phyloP scores from a whole-genome alignment of 176 grass and related monocot species.

The Tillandsia fasciculata region DNA sequence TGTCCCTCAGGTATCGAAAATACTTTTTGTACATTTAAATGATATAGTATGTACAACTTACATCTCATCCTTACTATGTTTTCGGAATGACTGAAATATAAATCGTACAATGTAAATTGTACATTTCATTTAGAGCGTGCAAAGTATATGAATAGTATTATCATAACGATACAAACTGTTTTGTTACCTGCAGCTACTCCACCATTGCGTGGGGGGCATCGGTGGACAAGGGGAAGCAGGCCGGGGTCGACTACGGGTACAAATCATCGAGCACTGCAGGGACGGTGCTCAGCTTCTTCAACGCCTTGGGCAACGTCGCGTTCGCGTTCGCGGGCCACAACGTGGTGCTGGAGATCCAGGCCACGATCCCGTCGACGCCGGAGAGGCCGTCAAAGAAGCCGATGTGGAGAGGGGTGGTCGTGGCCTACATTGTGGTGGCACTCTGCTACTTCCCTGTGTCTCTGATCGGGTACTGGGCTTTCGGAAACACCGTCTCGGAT shows the following conservation, averaged over 20 bases:
- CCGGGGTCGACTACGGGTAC: slow-evolving; percentile 41
- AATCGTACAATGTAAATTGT: no score
- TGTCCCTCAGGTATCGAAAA: slow-evolving; percentile 52
- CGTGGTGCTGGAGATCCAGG: slow-evolving; percentile 88
- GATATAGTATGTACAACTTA: no score
- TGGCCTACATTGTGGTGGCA: slow-evolving; percentile 76
- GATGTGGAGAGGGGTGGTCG: slow-evolving; percentile 90
- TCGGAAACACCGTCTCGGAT: slow-evolving; percentile 35
- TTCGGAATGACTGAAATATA: no score
- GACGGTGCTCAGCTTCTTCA: slow-evolving; percentile 73
- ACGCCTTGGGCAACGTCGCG: slow-evolving; percentile 52
- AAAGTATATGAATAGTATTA: no score
- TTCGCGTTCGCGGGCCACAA: slow-evolving; percentile 86
- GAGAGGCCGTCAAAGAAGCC: slow-evolving; percentile 82
- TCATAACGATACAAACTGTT: background rate
- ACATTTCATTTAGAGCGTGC: no score
- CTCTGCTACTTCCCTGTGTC: slow-evolving; percentile 92
- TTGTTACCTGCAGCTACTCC: slow-evolving; percentile 37
- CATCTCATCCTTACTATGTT: no score
- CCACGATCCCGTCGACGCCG: slow-evolving; percentile 79
- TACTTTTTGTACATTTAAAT: no score
- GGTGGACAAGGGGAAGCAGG: slow-evolving; percentile 48
- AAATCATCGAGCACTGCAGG: slow-evolving; percentile 27
- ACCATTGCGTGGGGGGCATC: slow-evolving; percentile 88
- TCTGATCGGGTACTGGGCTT: slow-evolving; percentile 67